Conservation (phyloP, 192 early-diverging fungal genomes). For the Mortierella claussenii region DNA sequence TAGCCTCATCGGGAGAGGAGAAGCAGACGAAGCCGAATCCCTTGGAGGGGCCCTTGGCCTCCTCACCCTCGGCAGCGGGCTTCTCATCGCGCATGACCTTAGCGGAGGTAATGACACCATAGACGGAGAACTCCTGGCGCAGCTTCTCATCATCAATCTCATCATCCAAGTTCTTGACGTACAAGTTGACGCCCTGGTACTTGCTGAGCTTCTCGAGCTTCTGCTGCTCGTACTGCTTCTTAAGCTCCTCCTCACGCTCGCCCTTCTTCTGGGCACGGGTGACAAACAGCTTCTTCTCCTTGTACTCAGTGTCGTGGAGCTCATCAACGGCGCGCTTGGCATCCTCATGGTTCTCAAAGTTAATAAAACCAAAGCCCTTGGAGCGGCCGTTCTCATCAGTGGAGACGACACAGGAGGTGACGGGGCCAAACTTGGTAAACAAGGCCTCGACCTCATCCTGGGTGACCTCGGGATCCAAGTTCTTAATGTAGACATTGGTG, state of each 20-base stretch:
- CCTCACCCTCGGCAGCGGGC: conserved; percentile 49
- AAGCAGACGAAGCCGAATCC: conserved; percentile 99
- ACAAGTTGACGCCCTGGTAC: conserved; percentile 99
- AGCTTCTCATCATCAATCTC: conserved; percentile 96
- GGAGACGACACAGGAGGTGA: conserved; percentile 84
- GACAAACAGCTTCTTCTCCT: conserved; percentile 94
- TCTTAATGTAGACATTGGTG: conserved; percentile 99
- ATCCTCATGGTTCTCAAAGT: conserved; percentile 92
- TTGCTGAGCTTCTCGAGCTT: conserved; percentile 96
- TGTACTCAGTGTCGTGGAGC: conserved; percentile 92
- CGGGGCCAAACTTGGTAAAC: conserved; percentile 83
- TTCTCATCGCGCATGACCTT: conserved; percentile 98
- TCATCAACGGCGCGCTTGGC: conserved; percentile 89
- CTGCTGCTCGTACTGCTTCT: conserved; percentile 94
- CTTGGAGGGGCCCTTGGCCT: conserved; percentile 71
- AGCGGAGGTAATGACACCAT: conserved; percentile 95
- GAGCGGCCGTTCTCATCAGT: conserved; percentile 86
- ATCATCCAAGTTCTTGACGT: conserved; percentile 99
- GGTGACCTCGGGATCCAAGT: conserved; percentile 82
- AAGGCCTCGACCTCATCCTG: conserved; percentile 82
- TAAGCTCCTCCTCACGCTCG: conserved; percentile 97
- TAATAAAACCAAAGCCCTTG: conserved; percentile 97
- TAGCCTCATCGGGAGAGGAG: conserved; percentile 98
- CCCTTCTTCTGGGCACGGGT: conserved; percentile 98
- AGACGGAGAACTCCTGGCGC: conserved; percentile 94